Conservation (phyloP, 768 basidiomycete genomes). For the Amanita polypyramis region DNA sequence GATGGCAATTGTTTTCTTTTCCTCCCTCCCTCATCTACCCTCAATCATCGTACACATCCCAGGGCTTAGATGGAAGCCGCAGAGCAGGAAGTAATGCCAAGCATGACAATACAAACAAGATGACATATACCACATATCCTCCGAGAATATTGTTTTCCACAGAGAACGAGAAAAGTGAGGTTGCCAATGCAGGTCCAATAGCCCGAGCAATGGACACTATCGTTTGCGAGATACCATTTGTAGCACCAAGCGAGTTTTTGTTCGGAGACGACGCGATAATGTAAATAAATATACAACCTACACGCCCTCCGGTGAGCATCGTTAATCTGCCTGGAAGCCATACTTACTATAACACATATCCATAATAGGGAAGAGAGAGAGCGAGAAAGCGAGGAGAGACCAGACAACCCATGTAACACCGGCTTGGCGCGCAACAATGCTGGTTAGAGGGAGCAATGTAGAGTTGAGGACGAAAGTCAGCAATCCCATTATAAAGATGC, state of each 20-base stretch:
- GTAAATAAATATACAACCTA: too few relatives aligned
- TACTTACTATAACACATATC: constrained; percentile 33
- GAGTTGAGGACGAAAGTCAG: not conserved
- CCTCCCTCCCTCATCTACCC: too few relatives aligned
- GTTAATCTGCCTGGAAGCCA: not conserved
- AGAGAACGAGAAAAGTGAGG: constrained; percentile 45
- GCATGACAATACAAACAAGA: constrained; percentile 25
- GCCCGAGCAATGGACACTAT: constrained; percentile 38
- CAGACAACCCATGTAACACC: constrained; percentile 26
- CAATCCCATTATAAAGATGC: constrained; percentile 21
- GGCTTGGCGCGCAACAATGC: constrained; percentile 22
- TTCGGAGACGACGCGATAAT: too few relatives aligned
- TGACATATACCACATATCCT: constrained; percentile 35
- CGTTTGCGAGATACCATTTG: constrained; percentile 50
- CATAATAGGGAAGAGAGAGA: constrained; percentile 24
- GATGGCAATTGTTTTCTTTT: too few relatives aligned
- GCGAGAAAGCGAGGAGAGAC: constrained; percentile 20
- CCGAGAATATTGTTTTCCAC: too few relatives aligned
- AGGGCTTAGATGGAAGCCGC: constrained; percentile 28
- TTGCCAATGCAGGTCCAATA: constrained; percentile 39
- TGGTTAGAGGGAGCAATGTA: constrained; percentile 33
- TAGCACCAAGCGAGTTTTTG: too few relatives aligned
- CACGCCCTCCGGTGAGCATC: too few relatives aligned
- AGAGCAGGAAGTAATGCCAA: constrained; percentile 26
- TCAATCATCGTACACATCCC: constrained; percentile 18